A percentile compares a stretch with the other conserved stretches of the same genome.
Conservation (phyloP, 331 rosid species). For the Pyrus hybrid region DNA sequence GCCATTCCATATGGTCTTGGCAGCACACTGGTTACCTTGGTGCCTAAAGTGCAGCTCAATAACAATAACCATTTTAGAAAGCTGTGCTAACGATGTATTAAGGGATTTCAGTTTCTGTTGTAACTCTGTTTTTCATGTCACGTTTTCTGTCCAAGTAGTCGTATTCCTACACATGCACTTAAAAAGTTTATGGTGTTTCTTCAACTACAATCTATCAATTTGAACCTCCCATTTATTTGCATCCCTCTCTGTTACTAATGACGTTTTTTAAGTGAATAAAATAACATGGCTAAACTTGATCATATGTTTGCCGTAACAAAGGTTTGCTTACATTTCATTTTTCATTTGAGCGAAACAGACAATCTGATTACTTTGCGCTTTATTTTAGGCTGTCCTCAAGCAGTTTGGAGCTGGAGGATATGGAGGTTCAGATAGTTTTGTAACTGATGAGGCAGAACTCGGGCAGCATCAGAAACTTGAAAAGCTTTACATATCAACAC, state of each 20-base stretch:
- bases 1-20: too few species aligned
- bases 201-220: background rate
- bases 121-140: background rate
- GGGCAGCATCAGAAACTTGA: conserved; percentile 91
- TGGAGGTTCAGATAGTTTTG: conserved; percentile 83
- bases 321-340: background rate
- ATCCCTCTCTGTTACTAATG: background rate
- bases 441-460: conserved; percentile 75
- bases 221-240: background rate
- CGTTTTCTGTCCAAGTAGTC: background rate
- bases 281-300: background rate
- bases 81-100: too few species aligned
- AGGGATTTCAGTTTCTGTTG: background rate
- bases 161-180: background rate
- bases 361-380: conserved; percentile 10
- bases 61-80: background rate
- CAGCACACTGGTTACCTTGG: too few species aligned
- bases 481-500: conserved; percentile 92
- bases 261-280: background rate
- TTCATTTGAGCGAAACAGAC: background rate
- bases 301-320: background rate
- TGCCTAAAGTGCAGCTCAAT: background rate
- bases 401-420: conserved; percentile 97
- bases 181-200: background rate
- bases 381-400: conserved; percentile 81